Evolutionary conservation across 1,284 basidiomycete species (phyloP).

Genomic region (Xanthoconium separans): DNA sequence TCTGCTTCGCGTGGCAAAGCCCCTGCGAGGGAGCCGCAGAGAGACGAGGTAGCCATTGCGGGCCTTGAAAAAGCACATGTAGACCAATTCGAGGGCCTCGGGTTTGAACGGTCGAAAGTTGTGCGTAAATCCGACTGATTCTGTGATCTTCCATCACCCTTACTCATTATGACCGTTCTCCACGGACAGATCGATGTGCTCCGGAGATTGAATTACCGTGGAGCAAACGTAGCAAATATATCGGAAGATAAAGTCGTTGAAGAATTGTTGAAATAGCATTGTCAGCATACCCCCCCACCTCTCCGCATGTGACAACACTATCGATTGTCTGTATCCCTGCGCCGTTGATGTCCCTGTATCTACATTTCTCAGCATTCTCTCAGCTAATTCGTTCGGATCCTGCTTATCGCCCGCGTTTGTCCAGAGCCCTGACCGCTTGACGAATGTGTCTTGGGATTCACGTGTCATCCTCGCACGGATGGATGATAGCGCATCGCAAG

Average conservation of each 20-base stretch:
- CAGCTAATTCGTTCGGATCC: conserved; percentile 15
- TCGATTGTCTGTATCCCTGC: conserved; percentile 26
- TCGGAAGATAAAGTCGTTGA: conserved; percentile 60
- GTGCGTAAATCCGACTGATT: conserved; percentile 46
- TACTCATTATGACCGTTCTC: background rate
- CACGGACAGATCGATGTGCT: conserved; percentile 77
- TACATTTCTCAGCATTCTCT: conserved; percentile 16
- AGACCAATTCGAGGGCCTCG: conserved; percentile 68
- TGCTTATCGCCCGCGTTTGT: conserved; percentile 11
- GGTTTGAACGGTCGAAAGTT: conserved; percentile 75
- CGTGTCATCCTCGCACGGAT: conserved; percentile 1
- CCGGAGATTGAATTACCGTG: conserved; percentile 89
- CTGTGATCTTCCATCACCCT: background rate
- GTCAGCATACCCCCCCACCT: conserved; percentile 23
- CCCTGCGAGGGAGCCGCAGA: conserved; percentile 29
- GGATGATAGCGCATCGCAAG: conserved; percentile 6
- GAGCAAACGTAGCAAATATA: conserved; percentile 61
- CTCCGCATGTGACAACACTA: conserved; percentile 18
- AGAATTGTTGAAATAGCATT: conserved; percentile 49
- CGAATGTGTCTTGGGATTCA: conserved; percentile 2
- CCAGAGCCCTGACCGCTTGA: conserved; percentile 5
- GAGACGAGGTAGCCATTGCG: conserved; percentile 72
- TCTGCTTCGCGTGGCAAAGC: conserved; percentile 47
- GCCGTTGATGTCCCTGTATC: conserved; percentile 29
- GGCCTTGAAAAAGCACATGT: conserved; percentile 74